Evolutionary conservation across 352 stramenopile species (phyloP).

Genomic region (Globisporangium irregulare): DNA sequence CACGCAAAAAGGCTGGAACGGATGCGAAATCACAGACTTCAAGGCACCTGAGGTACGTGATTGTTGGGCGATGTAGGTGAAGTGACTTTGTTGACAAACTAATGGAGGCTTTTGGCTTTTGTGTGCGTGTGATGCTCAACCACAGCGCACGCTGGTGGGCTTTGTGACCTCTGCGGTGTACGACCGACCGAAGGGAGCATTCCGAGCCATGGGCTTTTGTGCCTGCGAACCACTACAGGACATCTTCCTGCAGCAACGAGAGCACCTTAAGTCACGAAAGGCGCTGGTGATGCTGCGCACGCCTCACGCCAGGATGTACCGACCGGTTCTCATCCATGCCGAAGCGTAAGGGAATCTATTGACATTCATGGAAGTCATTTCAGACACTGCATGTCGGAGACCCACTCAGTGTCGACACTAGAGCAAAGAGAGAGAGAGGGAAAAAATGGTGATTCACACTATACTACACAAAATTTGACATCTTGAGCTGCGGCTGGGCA

Average conservation of each 20-base stretch:
- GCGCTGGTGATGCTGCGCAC: constrained; percentile 52
- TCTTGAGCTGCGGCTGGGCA: constrained; percentile 2
- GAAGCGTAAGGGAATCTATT: constrained; percentile 3
- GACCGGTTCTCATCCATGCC: constrained; percentile 26
- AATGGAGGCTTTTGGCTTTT: not conserved
- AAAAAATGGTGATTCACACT: constrained; percentile 10
- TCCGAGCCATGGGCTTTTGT: constrained; percentile 64
- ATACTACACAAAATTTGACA: constrained; percentile 25
- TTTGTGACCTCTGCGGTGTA: constrained; percentile 80
- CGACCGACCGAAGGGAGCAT: constrained; percentile 64
- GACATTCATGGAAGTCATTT: not conserved
- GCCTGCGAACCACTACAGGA: constrained; percentile 59
- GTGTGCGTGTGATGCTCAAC: not conserved
- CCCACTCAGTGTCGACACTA: not conserved
- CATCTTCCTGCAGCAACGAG: constrained; percentile 34
- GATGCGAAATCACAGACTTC: constrained; percentile 21
- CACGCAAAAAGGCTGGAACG: constrained; percentile 35
- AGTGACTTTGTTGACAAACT: not conserved
- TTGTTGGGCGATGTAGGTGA: not conserved
- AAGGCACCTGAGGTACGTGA: constrained; percentile 9
- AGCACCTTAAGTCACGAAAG: constrained; percentile 2
- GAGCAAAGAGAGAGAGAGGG: constrained; percentile 8
- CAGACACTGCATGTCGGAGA: not conserved
- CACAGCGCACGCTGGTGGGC: constrained; percentile 43
- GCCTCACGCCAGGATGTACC: constrained; percentile 44